Percentiles rank a stretch among this genome's conserved stretches.
phyloP scores from a whole-genome alignment of 345 rosid genomes.

The Noccaea caerulescens region DNA sequence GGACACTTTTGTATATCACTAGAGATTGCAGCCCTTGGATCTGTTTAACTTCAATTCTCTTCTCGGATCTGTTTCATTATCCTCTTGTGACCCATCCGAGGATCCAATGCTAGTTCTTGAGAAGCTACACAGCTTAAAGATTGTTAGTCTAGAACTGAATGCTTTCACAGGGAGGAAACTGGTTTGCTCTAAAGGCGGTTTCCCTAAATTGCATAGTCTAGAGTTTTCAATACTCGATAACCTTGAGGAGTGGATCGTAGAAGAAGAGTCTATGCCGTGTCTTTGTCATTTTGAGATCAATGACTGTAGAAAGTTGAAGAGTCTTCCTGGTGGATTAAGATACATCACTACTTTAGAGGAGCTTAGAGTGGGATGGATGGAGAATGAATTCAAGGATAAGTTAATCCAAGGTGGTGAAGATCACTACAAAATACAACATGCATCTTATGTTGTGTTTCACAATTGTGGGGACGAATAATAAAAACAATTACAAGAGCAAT shows the following conservation, averaged over 20 bases:
- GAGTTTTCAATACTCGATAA: neutral
- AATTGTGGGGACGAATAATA: constrained; percentile 6
- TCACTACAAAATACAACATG: constrained; percentile 20
- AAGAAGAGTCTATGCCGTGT: constrained; percentile 28
- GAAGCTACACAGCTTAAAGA: constrained; percentile 47
- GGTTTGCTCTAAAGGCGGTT: constrained; percentile 33
- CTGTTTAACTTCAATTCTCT: constrained; percentile 43
- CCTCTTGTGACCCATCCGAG: no score
- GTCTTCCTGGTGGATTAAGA: constrained; percentile 32
- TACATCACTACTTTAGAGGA: constrained; percentile 7
- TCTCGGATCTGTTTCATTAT: no score
- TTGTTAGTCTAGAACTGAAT: constrained; percentile 38
- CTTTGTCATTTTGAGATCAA: constrained; percentile 25
- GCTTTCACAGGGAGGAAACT: constrained; percentile 46
- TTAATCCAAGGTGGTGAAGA: constrained; percentile 34
- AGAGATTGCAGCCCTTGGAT: constrained; percentile 43
- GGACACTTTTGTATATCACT: constrained; percentile 26
- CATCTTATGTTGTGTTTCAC: constrained; percentile 25
- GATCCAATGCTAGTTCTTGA: constrained; percentile 56
- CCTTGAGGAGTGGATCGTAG: constrained; percentile 38
- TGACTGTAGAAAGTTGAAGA: constrained; percentile 35
- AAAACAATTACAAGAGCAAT: constrained; percentile 16
- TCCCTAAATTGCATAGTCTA: constrained; percentile 27
- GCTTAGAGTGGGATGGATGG: constrained; percentile 26
- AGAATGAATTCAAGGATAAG: constrained; percentile 32